Evolutionary conservation across 345 rosid species (phyloP).

Genomic region (Populus deltoides): DNA sequence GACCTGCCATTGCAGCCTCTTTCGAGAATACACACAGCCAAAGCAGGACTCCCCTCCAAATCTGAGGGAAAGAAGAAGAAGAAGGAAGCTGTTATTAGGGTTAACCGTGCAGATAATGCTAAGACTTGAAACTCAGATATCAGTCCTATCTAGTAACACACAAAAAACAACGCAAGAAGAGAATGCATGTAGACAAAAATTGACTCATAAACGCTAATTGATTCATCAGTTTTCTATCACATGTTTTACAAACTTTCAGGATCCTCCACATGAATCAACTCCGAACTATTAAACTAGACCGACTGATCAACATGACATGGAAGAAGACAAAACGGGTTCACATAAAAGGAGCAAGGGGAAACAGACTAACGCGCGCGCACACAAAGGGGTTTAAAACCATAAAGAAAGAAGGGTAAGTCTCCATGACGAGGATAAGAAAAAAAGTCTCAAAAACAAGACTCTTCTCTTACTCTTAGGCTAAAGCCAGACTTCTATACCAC

Average conservation of each 20-base stretch:
- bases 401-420: too few relatives aligned
- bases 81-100: not conserved
- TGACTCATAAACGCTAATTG: not conserved
- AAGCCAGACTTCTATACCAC: not conserved
- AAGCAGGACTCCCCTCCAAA: not conserved
- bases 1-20: constrained; percentile 6
- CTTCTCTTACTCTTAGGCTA: not conserved
- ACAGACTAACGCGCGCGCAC: not conserved
- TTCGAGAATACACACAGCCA: not conserved
- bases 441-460: not conserved
- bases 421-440: too few relatives aligned
- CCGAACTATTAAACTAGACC: not conserved
- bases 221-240: not conserved
- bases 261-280: not conserved
- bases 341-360: too few relatives aligned
- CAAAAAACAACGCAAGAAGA: not conserved
- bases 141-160: not conserved
- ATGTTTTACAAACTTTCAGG: not conserved
- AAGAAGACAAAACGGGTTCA: not conserved
- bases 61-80: not conserved
- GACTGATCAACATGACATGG: too few relatives aligned
- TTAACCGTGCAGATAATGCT: not conserved
- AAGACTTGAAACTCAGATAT: not conserved
- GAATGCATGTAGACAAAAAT: not conserved
- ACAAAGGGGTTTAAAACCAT: not conserved